A percentile compares a stretch with the other conserved stretches of the same genome.
Evolutionary conservation across 345 rosid genomes (phyloP).

Genomic region (Populus davidiana): DNA sequence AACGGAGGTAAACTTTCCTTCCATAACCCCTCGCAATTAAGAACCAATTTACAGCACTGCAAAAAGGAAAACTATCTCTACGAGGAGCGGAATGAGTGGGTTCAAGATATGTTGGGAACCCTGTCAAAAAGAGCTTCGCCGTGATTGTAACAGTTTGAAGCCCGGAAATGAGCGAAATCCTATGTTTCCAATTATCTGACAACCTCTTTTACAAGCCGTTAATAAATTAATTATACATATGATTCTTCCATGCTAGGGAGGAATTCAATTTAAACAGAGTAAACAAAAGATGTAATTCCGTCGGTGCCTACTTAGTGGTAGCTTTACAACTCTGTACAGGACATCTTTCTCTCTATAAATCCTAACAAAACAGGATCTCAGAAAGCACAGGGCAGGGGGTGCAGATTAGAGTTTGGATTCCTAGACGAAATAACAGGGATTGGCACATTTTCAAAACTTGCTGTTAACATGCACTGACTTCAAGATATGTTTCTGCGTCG

Average conservation of each 20-base stretch:
- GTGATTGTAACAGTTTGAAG: neutral
- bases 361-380: neutral
- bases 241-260: neutral
- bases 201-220: neutral
- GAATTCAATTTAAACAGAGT: neutral
- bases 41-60: neutral
- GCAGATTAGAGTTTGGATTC: neutral
- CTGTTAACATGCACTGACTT: neutral
- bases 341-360: neutral
- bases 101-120: neutral
- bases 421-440: neutral
- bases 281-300: neutral
- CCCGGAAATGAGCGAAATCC: neutral
- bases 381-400: neutral
- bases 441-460: neutral
- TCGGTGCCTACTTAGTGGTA: neutral
- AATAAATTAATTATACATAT: neutral
- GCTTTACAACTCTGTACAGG: neutral
- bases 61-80: neutral
- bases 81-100: neutral
- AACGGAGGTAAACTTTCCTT: neutral
- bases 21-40: no score
- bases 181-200: neutral
- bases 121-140: neutral
- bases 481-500: neutral